Conservation (phyloP, 805 yeast genomes). For the Monosporozyma unispora region DNA sequence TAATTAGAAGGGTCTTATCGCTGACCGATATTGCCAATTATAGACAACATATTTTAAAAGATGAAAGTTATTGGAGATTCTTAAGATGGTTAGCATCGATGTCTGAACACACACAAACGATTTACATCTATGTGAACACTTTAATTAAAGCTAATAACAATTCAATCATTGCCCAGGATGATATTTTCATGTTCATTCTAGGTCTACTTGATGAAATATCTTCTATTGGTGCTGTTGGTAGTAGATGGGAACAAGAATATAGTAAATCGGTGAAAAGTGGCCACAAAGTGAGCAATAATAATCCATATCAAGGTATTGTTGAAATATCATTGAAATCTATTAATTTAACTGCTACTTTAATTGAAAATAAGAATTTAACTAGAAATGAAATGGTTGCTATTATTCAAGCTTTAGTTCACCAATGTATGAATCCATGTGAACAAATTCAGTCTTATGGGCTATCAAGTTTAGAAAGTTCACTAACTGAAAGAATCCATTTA, state of each 20-base stretch:
- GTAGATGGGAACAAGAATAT: slow-evolving; percentile 62
- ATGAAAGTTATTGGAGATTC: slow-evolving; percentile 47
- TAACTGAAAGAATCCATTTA: slow-evolving; percentile 30
- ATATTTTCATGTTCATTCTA: slow-evolving; percentile 55
- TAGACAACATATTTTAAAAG: slow-evolving; percentile 36
- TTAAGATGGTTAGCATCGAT: slow-evolving; percentile 41
- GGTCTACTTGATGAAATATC: slow-evolving; percentile 74
- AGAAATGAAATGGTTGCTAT: slow-evolving; percentile 42
- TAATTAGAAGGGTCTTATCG: slow-evolving; percentile 37
- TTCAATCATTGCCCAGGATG: slow-evolving; percentile 26
- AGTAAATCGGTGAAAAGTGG: slow-evolving; percentile 38
- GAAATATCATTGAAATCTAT: slow-evolving; percentile 54
- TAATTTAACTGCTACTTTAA: slow-evolving; percentile 46
- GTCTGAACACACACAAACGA: slow-evolving; percentile 33
- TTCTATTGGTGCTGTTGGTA: slow-evolving; percentile 71
- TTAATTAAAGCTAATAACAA: slow-evolving; percentile 26
- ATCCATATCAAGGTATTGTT: slow-evolving; percentile 47
- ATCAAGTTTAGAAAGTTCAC: slow-evolving; percentile 42
- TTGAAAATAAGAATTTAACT: slow-evolving; percentile 28
- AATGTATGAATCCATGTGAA: slow-evolving; percentile 80
- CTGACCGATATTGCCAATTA: slow-evolving; percentile 20
- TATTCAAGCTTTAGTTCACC: slow-evolving; percentile 77
- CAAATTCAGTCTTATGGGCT: slow-evolving; percentile 64
- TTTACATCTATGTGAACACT: slow-evolving; percentile 42
- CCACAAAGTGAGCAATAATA: slow-evolving; percentile 35